Percentiles rank a stretch among this genome's conserved stretches.
phyloP scores from a whole-genome alignment of 306 rosid genomes.

The Castanopsis chinensis region DNA sequence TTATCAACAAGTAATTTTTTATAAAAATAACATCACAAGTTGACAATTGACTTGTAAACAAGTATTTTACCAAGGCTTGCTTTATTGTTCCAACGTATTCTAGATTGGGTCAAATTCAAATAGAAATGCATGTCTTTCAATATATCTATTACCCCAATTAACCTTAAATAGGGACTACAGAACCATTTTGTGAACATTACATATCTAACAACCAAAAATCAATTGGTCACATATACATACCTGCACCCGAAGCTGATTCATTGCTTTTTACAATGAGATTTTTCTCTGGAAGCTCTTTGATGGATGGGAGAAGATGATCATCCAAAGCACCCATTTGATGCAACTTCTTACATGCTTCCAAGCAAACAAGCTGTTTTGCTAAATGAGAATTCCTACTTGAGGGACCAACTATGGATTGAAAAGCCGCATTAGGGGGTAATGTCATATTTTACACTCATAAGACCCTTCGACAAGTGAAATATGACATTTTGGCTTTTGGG shows the following conservation, averaged over 20 bases:
- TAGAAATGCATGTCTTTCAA: background rate
- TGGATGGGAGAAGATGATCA: constrained; percentile 73
- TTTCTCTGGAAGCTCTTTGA: constrained; percentile 39
- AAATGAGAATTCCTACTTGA: constrained; percentile 42
- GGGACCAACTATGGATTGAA: constrained; percentile 71
- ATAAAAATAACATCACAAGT: background rate
- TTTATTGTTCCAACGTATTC: background rate
- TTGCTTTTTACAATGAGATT: constrained; percentile 36
- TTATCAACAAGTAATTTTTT: background rate
- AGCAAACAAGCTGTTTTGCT: constrained; percentile 78
- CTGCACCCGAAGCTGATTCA: constrained; percentile 62
- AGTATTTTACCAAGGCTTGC: background rate
- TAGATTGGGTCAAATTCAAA: background rate
- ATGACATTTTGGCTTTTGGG: constrained; percentile 54
- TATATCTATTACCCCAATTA: background rate
- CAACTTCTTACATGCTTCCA: constrained; percentile 90
- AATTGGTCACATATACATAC: constrained; percentile 29
- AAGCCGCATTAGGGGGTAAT: constrained; percentile 76
- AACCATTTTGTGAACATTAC: constrained; percentile 5
- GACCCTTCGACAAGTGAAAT: constrained; percentile 39
- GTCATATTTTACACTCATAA: constrained; percentile 54
- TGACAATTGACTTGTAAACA: background rate
- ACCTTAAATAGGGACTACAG: constrained; percentile 9
- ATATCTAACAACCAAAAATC: background rate
- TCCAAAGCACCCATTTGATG: constrained; percentile 80